A percentile compares a stretch with the other conserved stretches of the same genome.
Evolutionary conservation across 495 filamentous ascomycete species (phyloP).

Genomic region (Penicillium silybi): DNA sequence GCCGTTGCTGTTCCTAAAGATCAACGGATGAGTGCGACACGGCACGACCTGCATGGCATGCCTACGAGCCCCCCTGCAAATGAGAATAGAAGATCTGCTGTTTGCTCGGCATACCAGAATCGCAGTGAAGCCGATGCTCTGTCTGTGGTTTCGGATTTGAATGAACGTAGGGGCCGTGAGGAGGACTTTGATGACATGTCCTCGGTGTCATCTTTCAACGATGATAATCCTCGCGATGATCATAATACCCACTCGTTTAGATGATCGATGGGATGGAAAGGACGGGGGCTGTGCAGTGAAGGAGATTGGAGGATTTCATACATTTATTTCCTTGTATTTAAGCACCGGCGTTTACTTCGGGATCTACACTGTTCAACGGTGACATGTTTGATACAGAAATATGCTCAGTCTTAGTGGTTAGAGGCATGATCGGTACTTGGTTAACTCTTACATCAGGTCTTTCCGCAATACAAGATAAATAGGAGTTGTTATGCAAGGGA

Average conservation of each 20-base stretch:
- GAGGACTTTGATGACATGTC: slow-evolving; percentile 32
- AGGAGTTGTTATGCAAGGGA: no score
- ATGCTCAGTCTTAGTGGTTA: no score
- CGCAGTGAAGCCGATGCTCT: slow-evolving; percentile 22
- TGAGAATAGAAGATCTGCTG: not conserved
- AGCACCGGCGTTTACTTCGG: slow-evolving; percentile 5
- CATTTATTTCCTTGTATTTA: not conserved
- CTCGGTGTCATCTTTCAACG: slow-evolving; percentile 35
- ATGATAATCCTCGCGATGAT: not conserved
- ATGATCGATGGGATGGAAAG: not conserved
- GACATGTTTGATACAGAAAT: no score
- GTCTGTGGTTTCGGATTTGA: slow-evolving; percentile 30
- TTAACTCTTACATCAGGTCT: no score
- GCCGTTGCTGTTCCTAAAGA: slow-evolving; percentile 14
- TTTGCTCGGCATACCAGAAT: slow-evolving; percentile 28
- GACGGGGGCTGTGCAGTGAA: not conserved
- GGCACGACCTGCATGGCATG: slow-evolving; percentile 7
- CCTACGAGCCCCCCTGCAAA: slow-evolving; percentile 3
- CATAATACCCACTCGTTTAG: not conserved
- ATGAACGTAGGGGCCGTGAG: slow-evolving; percentile 10
- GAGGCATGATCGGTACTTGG: no score
- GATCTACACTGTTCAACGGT: no score
- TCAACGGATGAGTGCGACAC: slow-evolving; percentile 11
- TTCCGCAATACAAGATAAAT: no score
- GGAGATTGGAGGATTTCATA: not conserved